These are phyloP conservation scores for Blechomonas ayalai DNA, from an alignment of 208 protist species.

Conservation along the genomic window DNA sequence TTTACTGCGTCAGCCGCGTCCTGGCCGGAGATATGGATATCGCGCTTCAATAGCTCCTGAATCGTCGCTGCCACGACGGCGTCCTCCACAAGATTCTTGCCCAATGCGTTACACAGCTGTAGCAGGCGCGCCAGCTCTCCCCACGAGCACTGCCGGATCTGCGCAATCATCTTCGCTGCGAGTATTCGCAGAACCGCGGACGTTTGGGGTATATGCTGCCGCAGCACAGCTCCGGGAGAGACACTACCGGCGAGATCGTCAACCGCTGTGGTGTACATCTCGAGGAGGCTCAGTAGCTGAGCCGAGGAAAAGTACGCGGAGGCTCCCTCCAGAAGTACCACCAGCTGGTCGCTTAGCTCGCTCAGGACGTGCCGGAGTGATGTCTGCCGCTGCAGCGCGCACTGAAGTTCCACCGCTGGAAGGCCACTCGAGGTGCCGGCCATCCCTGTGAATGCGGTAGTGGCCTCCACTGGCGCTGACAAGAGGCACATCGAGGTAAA, in stretches of 20 bases:
- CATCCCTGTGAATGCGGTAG: slow-evolving; percentile 3
- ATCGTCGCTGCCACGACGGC: slow-evolving; percentile 52
- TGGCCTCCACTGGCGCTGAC: not conserved
- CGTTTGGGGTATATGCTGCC: slow-evolving; percentile 29
- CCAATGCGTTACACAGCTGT: slow-evolving; percentile 48
- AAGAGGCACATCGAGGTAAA: slow-evolving; percentile 24
- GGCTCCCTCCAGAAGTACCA: slow-evolving; percentile 40
- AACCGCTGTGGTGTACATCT: slow-evolving; percentile 32
- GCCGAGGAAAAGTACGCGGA: slow-evolving; percentile 45
- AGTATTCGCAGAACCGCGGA: slow-evolving; percentile 31
- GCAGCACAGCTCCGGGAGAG: slow-evolving; percentile 1
- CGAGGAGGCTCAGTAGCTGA: slow-evolving; percentile 51
- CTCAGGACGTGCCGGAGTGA: slow-evolving; percentile 33
- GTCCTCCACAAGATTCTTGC: slow-evolving; percentile 39
- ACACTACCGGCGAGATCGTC: slow-evolving; percentile 10
- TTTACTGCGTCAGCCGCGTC: slow-evolving; percentile 20
- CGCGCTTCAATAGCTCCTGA: slow-evolving; percentile 45
- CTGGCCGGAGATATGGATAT: slow-evolving; percentile 17
- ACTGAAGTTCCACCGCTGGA: slow-evolving; percentile 15
- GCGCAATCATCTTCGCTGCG: slow-evolving; percentile 45
- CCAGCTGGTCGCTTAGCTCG: slow-evolving; percentile 51
- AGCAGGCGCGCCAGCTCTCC: slow-evolving; percentile 48
- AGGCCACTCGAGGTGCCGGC: slow-evolving; percentile 1
- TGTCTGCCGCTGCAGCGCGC: slow-evolving; percentile 36
- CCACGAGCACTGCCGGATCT: slow-evolving; percentile 24